These are phyloP conservation scores for Colletotrichum ledebouriae DNA, from an alignment of 2,329 filamentous ascomycete species.

Conservation along the genomic window DNA sequence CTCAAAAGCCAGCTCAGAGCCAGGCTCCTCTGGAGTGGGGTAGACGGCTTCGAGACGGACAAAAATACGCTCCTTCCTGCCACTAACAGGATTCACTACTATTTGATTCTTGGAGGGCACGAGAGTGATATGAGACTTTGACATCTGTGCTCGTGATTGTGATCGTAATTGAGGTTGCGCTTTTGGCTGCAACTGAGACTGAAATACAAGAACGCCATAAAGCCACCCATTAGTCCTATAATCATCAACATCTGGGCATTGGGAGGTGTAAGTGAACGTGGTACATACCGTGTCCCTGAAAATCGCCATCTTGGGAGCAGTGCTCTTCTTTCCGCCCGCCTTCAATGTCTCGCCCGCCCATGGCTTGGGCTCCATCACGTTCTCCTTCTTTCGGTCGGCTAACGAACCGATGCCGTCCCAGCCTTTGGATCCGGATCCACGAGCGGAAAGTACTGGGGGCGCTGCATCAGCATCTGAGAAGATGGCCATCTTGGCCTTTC, in stretches of 20 bases:
- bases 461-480: conserved; percentile 83
- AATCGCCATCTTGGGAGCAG: conserved; percentile 85
- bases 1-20: conserved; percentile 88
- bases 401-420: conserved; percentile 95
- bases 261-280: conserved; percentile 51
- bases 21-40: conserved; percentile 78
- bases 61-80: conserved; percentile 87
- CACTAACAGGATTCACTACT: conserved; percentile 84
- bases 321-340: conserved; percentile 84
- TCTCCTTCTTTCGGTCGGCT: conserved; percentile 93
- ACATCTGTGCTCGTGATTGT: conserved; percentile 67
- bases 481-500: conserved; percentile 87
- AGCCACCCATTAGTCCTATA: conserved; percentile 90
- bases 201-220: conserved; percentile 65
- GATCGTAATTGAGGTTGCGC: conserved; percentile 47
- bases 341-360: conserved; percentile 95
- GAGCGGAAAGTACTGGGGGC: conserved; percentile 67
- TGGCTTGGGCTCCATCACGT: conserved; percentile 84
- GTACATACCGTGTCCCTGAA: conserved; percentile 95
- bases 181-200: conserved; percentile 54
- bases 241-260: conserved; percentile 83
- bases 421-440: conserved; percentile 72
- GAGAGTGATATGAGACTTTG: conserved; percentile 74
- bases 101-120: conserved; percentile 81
- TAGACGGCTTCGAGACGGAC: conserved; percentile 90